A percentile compares a stretch with the other conserved stretches of the same genome.
These are phyloP conservation scores for Liquidambar formosana DNA, from an alignment of 164 flowering plant species.

Conservation along the genomic window DNA sequence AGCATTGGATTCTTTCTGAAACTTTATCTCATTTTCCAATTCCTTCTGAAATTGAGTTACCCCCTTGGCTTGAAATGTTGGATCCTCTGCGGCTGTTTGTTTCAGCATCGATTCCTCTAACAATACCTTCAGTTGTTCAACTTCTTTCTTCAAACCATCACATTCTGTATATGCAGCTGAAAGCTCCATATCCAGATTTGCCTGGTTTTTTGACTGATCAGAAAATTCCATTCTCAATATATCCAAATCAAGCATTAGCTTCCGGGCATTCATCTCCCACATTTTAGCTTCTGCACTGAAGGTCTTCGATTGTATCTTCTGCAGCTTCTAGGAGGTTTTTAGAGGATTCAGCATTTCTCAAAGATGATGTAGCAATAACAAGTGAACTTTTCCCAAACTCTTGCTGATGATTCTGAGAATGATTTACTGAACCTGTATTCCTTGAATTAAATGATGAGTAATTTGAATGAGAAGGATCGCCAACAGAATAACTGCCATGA, in stretches of 20 bases:
- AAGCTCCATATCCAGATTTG: conserved; percentile 58
- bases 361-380: conserved; percentile 31
- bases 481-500: conserved; percentile 20
- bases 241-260: conserved; percentile 68
- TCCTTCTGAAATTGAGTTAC: conserved; percentile 38
- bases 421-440: conserved; percentile 23
- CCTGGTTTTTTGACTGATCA: conserved; percentile 54
- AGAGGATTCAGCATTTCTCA: conserved; percentile 40
- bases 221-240: conserved; percentile 50
- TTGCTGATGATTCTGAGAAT: conserved; percentile 24
- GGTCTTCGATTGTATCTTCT: conserved; percentile 65
- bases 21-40: conserved; percentile 59
- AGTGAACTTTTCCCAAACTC: conserved; percentile 23
- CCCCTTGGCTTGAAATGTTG: conserved; percentile 28
- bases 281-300: conserved; percentile 67
- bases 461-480: conserved; percentile 39
- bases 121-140: conserved; percentile 40
- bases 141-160: conserved; percentile 61
- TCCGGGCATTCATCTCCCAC: conserved; percentile 87
- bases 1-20: conserved; percentile 60
- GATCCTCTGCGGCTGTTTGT: conserved; percentile 27
- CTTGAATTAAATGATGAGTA: conserved; percentile 48
- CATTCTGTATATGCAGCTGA: conserved; percentile 61
- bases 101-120: conserved; percentile 39
- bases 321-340: conserved; percentile 63